Base-by-base conservation (phyloP, 2,329 filamentous ascomycete genomes). In the Verticillium albo-atrum region DNA sequence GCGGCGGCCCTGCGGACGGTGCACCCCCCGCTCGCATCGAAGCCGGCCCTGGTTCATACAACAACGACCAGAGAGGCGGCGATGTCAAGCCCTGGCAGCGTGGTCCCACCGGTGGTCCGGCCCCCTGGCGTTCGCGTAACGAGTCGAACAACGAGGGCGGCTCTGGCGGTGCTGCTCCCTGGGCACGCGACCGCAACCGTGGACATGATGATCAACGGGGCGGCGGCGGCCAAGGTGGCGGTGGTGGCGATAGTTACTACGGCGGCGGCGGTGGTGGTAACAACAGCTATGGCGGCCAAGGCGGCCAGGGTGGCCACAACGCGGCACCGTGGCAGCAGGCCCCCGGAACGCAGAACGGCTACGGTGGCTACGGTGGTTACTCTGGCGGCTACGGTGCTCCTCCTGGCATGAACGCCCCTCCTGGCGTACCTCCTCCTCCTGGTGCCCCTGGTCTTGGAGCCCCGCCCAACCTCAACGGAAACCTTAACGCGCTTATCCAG, bases 71-170 rank as follows among this genome's bases (percentile, higher is more conserved):
- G 60, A 71, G 72, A 58, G 68, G 78, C 64, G 79, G 79, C 64
- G 87, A 89, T 66, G 80, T 85, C 66, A 94, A 91, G 75, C 93
- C 93, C 56, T 97, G 92, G 92, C 90, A 96, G 72, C 87, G 91
- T 70, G 91, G 89, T 37, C 91, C 92, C 20, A 92, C 90, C 30
- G 91, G 91, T 60, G 91, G 89, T 60, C 85, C 91, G 71, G 92
- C 92, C 66, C 92, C 92, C 7, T 97, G 93, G 91, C 82, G 84
- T 61, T 76, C 74, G 28, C 81, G 85, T 64, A 77, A 76, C 54
- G 82, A 85, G 60, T 77, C 80, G 65, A 77, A 79, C 55, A 62
- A 66, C 59, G 58, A 64, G 47, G 63, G 68, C 37, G 65, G 67
- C 60, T 72, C 72, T 42, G 76, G 76, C 73, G 75, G 56, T 74